phyloP scores from a whole-genome alignment of 257 asterid species.

The Lycium ferocissimum region DNA sequence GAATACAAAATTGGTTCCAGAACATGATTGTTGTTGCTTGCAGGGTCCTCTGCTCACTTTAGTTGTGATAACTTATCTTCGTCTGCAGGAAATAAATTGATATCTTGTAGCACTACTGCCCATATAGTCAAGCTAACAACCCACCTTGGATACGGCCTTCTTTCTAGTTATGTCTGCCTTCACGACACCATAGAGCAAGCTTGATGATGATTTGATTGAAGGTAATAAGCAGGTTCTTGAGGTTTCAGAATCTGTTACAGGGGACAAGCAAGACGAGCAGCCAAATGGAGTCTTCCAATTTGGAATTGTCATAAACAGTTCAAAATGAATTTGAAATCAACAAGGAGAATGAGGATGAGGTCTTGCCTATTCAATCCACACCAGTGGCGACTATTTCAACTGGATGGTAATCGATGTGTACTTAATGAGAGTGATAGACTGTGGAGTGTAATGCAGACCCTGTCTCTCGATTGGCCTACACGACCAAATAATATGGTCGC shows the following conservation, averaged over 20 bases:
- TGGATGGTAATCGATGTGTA: neutral
- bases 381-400: neutral
- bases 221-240: neutral
- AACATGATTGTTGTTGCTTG: neutral
- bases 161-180: neutral
- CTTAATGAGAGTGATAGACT: constrained; percentile 1
- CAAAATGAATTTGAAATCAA: neutral
- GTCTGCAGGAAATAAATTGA: neutral
- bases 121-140: neutral
- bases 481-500: neutral
- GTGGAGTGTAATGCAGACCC: neutral
- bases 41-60: neutral
- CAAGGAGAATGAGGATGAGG: neutral
- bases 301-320: neutral
- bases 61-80: constrained; percentile 12
- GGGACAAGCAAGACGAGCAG: neutral
- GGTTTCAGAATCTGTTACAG: neutral
- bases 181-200: neutral
- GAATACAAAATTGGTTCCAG: neutral
- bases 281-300: neutral
- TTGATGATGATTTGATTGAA: constrained; percentile 18
- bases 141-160: neutral
- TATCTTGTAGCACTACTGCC: neutral
- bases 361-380: neutral
- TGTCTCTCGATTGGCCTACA: neutral